Conservation (phyloP, 2,329 filamentous ascomycete genomes). For the Cladosporium sp. region DNA sequence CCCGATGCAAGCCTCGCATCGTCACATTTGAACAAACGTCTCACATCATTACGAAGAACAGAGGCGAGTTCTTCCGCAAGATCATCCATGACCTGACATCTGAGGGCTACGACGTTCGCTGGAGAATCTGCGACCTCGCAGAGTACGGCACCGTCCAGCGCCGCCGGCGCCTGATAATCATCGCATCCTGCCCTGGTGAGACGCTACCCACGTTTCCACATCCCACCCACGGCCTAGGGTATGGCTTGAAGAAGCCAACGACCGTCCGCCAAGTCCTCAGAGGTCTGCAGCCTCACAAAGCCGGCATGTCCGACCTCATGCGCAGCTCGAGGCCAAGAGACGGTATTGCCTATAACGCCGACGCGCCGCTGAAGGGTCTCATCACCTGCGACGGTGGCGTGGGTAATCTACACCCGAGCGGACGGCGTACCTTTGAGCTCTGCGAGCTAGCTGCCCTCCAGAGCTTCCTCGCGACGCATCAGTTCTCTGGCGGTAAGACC, state of each 20-base stretch:
- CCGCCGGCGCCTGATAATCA: conserved; percentile 47
- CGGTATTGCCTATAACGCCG: conserved; percentile 41
- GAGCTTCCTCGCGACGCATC: conserved; percentile 61
- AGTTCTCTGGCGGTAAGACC: conserved; percentile 46
- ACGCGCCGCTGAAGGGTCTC: conserved; percentile 49
- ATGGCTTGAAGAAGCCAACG: conserved; percentile 30
- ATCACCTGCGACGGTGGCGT: conserved; percentile 62
- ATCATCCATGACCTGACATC: conserved; percentile 63
- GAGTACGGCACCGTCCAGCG: conserved; percentile 49
- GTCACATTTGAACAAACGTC: conserved; percentile 77
- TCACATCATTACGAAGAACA: conserved; percentile 53
- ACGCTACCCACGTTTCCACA: conserved; percentile 61
- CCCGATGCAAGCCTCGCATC: conserved; percentile 60
- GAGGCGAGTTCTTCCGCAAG: conserved; percentile 53
- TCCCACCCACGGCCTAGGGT: conserved; percentile 24
- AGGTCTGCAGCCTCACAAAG: background rate
- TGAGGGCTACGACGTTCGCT: conserved; percentile 65
- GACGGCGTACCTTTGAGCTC: conserved; percentile 58
- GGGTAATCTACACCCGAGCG: conserved; percentile 62
- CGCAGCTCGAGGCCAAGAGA: background rate
- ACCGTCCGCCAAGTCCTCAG: conserved; percentile 43
- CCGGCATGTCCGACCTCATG: conserved; percentile 14
- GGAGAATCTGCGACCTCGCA: conserved; percentile 54
- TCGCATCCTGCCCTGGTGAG: conserved; percentile 64
- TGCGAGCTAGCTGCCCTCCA: conserved; percentile 67